Percentiles rank a stretch among this genome's conserved stretches.
These are phyloP conservation scores for Fragaria vesca DNA, from an alignment of 306 rosid species.

Conservation along the genomic window DNA sequence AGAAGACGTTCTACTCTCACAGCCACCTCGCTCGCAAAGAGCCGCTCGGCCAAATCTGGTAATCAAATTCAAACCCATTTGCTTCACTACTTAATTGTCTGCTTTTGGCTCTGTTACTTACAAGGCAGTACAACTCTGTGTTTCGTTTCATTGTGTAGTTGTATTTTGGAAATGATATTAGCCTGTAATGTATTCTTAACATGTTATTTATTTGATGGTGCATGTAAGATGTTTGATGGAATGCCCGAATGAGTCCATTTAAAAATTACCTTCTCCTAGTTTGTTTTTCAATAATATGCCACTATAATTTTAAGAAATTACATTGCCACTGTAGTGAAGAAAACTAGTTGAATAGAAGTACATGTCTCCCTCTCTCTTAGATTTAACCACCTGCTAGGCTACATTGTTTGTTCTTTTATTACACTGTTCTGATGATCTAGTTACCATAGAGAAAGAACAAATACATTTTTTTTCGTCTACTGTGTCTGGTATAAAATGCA, in stretches of 20 bases:
- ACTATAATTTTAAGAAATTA: background rate
- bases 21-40: conserved; percentile 86
- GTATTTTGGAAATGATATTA: background rate
- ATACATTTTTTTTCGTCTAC: background rate
- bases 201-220: background rate
- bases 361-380: background rate
- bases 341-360: background rate
- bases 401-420: background rate
- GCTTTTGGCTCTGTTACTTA: background rate
- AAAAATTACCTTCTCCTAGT: background rate
- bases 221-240: background rate
- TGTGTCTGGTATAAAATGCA: background rate
- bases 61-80: too few relatives aligned
- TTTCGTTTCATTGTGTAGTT: too few relatives aligned
- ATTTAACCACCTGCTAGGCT: background rate
- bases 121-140: background rate
- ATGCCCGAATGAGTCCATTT: background rate
- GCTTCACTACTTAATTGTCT: too few relatives aligned
- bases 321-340: background rate
- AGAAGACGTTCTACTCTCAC: conserved; percentile 74
- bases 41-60: conserved; percentile 17
- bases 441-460: background rate
- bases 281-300: too few relatives aligned
- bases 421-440: background rate
- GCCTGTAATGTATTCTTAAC: background rate